Evolutionary conservation across 139 green algal species (phyloP), one percentile per base, ranked within the genome.

Genomic region (Asterochloris erici): DNA sequence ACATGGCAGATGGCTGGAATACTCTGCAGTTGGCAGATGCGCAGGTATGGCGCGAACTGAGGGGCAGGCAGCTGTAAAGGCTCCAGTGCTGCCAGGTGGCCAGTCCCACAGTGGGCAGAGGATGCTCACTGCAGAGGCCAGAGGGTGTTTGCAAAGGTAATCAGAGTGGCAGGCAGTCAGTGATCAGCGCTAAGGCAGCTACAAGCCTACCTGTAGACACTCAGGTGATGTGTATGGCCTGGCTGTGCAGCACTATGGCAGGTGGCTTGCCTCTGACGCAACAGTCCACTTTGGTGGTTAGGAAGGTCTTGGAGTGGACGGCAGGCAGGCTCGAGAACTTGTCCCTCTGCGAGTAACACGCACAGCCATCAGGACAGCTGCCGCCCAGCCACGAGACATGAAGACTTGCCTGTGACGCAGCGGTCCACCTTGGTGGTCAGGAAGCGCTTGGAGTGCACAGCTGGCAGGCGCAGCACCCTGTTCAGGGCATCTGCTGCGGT

Each of bases 341-440:
- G 47, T 93, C 74, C 74, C n/a, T n/a, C n/a, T n/a, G n/a, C n/a
- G n/a, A n/a, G n/a, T n/a, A n/a, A n/a, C n/a, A n/a, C n/a, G n/a
- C n/a, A n/a, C n/a, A n/a, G n/a, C n/a, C n/a, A n/a, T n/a, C n/a
- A n/a, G n/a, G n/a, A n/a, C n/a, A n/a, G n/a, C n/a, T n/a, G n/a
- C n/a, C n/a, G n/a, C n/a, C n/a, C n/a, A n/a, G n/a, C n/a, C n/a
- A n/a, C n/a, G n/a, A n/a, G n/a, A n/a, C n/a, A n/a, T n/a, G n/a
- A n/a, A n/a, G n/a, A 28, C 47, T 23, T 74, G 91, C 90, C 94
- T 78, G 93, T 97, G 23, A 98, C 95, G 81, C 88, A 94, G 60
- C 95, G 87, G 90, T 98, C 93, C 24, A 98, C 97, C 92, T 99
- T 99, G 85, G 93, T 98, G 82, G 97, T 99, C n/a, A 99, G 89